Evolutionary conservation across 306 rosid genomes (phyloP).

Genomic region (Fragaria vesca): DNA sequence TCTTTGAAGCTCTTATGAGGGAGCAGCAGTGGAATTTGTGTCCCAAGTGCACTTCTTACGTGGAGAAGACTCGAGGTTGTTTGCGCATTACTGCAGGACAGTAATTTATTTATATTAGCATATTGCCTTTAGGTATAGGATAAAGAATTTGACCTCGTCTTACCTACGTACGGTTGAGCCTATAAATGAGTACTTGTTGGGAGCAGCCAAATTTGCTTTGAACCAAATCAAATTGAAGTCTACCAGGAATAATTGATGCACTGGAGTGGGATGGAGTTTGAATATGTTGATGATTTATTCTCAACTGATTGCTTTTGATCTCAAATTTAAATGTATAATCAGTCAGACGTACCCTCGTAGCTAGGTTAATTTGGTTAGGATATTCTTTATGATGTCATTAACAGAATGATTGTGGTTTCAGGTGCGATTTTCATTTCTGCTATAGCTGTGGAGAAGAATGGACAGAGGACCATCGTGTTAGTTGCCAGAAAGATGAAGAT

Average conservation of each 20-base stretch:
- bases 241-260: no score
- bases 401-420: not conserved
- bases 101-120: not conserved
- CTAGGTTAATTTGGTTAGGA: not conserved
- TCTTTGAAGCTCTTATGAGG: constrained; percentile 36
- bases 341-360: not conserved
- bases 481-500: not conserved
- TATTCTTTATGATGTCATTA: not conserved
- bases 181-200: no score
- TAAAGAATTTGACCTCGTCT: no score
- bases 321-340: not conserved
- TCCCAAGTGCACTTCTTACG: constrained; percentile 39
- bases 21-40: constrained; percentile 52
- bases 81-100: constrained; percentile 44
- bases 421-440: not conserved
- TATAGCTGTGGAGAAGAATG: not conserved
- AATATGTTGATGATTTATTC: no score
- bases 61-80: constrained; percentile 53
- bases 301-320: not conserved
- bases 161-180: no score
- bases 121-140: no score
- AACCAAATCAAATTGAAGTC: no score
- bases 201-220: no score
- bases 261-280: no score
- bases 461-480: not conserved